Percentiles rank a stretch among this genome's conserved stretches.
Conservation (phyloP, 805 yeast genomes). For the Candida easanensis region DNA sequence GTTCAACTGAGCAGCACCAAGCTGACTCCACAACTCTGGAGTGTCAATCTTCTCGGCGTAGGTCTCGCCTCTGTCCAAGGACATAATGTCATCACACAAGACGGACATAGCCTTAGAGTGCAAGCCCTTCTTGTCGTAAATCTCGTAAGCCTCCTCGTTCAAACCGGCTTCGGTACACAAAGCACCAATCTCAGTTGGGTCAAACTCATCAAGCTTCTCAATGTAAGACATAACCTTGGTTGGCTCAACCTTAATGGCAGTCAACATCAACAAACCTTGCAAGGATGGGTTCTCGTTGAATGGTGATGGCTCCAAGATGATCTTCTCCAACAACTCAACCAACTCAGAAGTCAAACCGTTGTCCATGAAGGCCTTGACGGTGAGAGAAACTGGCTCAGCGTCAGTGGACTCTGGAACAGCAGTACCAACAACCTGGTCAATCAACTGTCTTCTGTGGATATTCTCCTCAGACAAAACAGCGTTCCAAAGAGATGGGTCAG, state of each 20-base stretch:
- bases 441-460: slow-evolving; percentile 82
- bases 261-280: slow-evolving; percentile 87
- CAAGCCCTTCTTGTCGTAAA: slow-evolving; percentile 81
- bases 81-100: slow-evolving; percentile 87
- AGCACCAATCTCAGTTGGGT: slow-evolving; percentile 91
- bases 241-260: slow-evolving; percentile 95
- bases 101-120: slow-evolving; percentile 82
- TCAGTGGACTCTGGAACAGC: slow-evolving; percentile 93
- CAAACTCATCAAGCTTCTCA: slow-evolving; percentile 86
- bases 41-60: slow-evolving; percentile 88
- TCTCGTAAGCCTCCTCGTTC: slow-evolving; percentile 91
- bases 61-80: slow-evolving; percentile 90
- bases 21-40: slow-evolving; percentile 88
- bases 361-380: slow-evolving; percentile 95
- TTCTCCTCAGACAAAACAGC: slow-evolving; percentile 73
- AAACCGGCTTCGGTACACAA: slow-evolving; percentile 86
- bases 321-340: slow-evolving; percentile 92
- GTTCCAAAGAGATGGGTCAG: slow-evolving; percentile 83
- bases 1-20: slow-evolving; percentile 93
- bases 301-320: slow-evolving; percentile 95
- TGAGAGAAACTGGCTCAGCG: slow-evolving; percentile 90
- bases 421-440: slow-evolving; percentile 92
- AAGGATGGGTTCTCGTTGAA: slow-evolving; percentile 92
- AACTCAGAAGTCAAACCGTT: slow-evolving; percentile 90
- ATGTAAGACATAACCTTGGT: slow-evolving; percentile 78